phyloP scores from a whole-genome alignment of 805 yeast species.

The Candida broadrunensis region DNA sequence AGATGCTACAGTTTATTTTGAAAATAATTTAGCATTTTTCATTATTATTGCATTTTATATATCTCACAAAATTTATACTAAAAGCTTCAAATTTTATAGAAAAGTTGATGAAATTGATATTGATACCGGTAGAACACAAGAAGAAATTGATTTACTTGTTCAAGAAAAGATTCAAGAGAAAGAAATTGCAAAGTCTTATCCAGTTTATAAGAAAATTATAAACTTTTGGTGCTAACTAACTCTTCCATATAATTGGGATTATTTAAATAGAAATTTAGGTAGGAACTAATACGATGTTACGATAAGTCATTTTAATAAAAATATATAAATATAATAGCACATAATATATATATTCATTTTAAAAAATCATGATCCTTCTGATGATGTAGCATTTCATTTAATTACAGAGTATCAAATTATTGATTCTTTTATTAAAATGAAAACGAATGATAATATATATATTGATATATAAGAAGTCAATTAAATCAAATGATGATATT shows the following conservation, averaged over 20 bases:
- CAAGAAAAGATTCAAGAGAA: slow-evolving; percentile 49
- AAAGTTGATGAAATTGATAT: slow-evolving; percentile 55
- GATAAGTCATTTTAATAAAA: not conserved
- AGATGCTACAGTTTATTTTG: slow-evolving; percentile 46
- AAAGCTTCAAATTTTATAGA: slow-evolving; percentile 31
- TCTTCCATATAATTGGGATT: no score
- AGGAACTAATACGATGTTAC: no score
- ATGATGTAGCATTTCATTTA: no score
- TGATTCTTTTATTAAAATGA: no score
- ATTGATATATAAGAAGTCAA: no score
- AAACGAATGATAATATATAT: no score
- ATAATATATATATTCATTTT: no score
- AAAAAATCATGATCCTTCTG: no score
- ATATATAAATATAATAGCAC: no score
- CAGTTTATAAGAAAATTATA: slow-evolving; percentile 20
- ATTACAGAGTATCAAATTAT: no score
- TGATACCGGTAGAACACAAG: slow-evolving; percentile 57
- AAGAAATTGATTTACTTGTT: slow-evolving; percentile 50
- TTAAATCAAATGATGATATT: no score
- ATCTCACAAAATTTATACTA: slow-evolving; percentile 47
- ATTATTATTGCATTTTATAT: slow-evolving; percentile 47
- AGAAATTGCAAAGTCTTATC: slow-evolving; percentile 12
- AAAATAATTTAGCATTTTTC: slow-evolving; percentile 50
- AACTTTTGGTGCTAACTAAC: slow-evolving; percentile 14
- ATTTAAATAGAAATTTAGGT: no score